A percentile compares a stretch with the other conserved stretches of the same genome.
These are phyloP conservation scores for Canariomyces notabilis DNA, from an alignment of 2,329 filamentous ascomycete species.

Conservation along the genomic window DNA sequence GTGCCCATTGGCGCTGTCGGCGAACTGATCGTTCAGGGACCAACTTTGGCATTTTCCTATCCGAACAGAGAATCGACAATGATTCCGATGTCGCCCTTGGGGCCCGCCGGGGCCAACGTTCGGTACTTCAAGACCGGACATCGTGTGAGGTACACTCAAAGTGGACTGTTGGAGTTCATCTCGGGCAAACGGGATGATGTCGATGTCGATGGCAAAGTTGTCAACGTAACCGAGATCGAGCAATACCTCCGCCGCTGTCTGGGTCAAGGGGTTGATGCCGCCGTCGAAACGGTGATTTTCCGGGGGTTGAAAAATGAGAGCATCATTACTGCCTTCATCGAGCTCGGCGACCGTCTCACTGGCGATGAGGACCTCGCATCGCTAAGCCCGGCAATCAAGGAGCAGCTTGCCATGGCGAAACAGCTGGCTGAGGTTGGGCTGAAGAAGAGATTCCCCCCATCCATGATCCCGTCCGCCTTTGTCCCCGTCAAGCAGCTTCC, in stretches of 20 bases:
- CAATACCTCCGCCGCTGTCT: conserved; percentile 43
- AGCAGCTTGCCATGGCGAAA: conserved; percentile 40
- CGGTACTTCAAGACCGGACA: conserved; percentile 48
- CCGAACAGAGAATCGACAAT: conserved; percentile 28
- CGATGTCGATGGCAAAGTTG: conserved; percentile 34
- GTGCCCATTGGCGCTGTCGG: conserved; percentile 51
- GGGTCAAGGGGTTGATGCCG: conserved; percentile 43
- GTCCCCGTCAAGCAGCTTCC: conserved; percentile 46
- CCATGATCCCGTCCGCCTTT: conserved; percentile 44
- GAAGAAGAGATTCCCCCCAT: conserved; percentile 33
- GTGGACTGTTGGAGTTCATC: conserved; percentile 45
- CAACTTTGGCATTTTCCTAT: conserved; percentile 41
- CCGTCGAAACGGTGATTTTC: conserved; percentile 44
- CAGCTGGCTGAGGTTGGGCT: conserved; percentile 41
- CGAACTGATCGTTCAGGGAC: conserved; percentile 57
- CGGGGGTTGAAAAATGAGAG: conserved; percentile 35
- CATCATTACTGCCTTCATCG: conserved; percentile 45
- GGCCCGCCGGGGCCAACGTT: conserved; percentile 27
- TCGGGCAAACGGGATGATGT: conserved; percentile 40
- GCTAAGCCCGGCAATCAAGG: conserved; percentile 37
- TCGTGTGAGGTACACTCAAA: conserved; percentile 44
- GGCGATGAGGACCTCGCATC: conserved; percentile 35
- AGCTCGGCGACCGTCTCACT: conserved; percentile 39
- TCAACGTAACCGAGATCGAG: conserved; percentile 43
- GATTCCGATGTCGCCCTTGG: conserved; percentile 20